Conservation (phyloP, 2,329 filamentous ascomycete genomes). For the Fusarium dimerum region DNA sequence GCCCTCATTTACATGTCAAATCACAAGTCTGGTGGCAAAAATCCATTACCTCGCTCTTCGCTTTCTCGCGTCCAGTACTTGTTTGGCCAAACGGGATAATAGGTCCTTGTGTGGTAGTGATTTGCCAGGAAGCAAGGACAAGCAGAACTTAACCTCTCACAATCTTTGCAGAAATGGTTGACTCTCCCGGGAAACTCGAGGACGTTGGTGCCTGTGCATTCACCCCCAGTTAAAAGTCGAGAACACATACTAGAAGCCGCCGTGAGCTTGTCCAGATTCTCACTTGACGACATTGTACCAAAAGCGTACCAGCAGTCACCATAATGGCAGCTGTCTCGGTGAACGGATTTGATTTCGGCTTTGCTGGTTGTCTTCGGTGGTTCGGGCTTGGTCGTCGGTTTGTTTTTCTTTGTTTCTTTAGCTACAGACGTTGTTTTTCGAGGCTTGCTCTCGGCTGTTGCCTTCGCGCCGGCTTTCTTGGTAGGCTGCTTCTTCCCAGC, state of each 20-base stretch:
- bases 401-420: not conserved
- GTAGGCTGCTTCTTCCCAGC: not conserved
- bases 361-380: too few species aligned
- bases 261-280: not conserved
- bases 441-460: too few species aligned
- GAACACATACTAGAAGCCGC: constrained; percentile 7
- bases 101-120: constrained; percentile 12
- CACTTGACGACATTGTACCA: too few species aligned
- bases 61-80: not conserved
- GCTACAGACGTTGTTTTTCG: not conserved
- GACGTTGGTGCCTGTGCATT: too few species aligned
- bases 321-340: not conserved
- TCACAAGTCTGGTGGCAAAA: too few species aligned
- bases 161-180: constrained; percentile 11
- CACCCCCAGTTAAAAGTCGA: not conserved
- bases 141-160: constrained; percentile 12
- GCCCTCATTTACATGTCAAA: too few species aligned
- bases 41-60: too few species aligned
- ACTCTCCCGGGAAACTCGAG: constrained; percentile 9
- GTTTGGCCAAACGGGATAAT: constrained; percentile 2
- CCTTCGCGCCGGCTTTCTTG: not conserved
- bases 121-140: constrained; percentile 16
- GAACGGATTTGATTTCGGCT: too few species aligned
- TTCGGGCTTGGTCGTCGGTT: not conserved
- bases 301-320: not conserved